Evolutionary conservation across 2,329 filamentous ascomycete species (phyloP), one percentile per base, ranked within the genome.

Genomic region (Microthyrium microscopicum): DNA sequence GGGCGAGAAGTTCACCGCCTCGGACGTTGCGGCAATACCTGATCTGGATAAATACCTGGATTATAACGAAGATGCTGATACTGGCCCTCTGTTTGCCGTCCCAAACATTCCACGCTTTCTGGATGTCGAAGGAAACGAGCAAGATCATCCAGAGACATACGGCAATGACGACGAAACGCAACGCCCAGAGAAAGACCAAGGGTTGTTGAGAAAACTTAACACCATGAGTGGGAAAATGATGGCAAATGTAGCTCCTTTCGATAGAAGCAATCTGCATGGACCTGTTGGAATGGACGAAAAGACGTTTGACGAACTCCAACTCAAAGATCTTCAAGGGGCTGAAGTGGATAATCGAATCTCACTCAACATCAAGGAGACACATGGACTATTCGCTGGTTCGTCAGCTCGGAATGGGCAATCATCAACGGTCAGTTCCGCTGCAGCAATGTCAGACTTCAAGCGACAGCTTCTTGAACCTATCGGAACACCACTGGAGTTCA

Each of bases 131-230:
- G 89, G 78, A 20, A 98, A 98, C 48, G 89, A 95, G 56, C 81
- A 89, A 52, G 87, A 98, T 47, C 76, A 92, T 53, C 91, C 84
- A 44, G 81, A 85, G 34, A 71, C 77, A 47, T 76, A 68, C 46
- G 89, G 89, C 31, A 95, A 98, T 52, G 68, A 77, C 33, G 84
- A 95, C 50, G 60, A 79, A 22, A 89, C 91, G 42, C 94, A 95
- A 83, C 70, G 82, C 21, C 83, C 84, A 2, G 66, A 65, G 3
- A 66, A 73, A 8, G 60, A 70, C 29, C 71, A 77, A 29, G 85
- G 84, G 8, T 91, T 95, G 40, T 77, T 95, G 41, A 74, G 78
- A 40, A 84, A 82, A 0, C 61, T 98, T 36, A 98, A 98, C 52
- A 82, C 70, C 39, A 67, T 95, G 36, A 93, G 83, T 46, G 83